Conservation (phyloP, 148 eudicot genomes). For the Dianthus caryophyllus region DNA sequence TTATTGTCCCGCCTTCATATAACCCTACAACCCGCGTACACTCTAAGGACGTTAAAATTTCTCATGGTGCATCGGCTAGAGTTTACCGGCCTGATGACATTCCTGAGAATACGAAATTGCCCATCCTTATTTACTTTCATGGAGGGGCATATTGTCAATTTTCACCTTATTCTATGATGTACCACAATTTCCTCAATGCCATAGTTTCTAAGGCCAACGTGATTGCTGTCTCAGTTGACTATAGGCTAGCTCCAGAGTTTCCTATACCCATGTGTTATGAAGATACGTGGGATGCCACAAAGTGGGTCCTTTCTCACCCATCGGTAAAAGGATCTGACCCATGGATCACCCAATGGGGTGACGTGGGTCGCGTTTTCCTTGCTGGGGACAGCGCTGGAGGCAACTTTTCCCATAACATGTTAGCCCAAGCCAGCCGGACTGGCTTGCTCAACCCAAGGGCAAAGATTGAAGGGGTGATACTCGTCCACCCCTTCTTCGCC, state of each 20-base stretch:
- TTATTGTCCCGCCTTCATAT: slow-evolving; percentile 20
- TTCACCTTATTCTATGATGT: slow-evolving; percentile 27
- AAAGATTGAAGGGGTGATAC: slow-evolving; percentile 5
- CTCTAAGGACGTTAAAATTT: slow-evolving; percentile 36
- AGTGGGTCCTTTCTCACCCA: slow-evolving; percentile 37
- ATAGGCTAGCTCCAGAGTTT: slow-evolving; percentile 44
- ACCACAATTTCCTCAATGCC: slow-evolving; percentile 29
- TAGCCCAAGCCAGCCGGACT: slow-evolving; percentile 14
- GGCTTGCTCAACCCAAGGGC: slow-evolving; percentile 4
- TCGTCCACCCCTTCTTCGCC: slow-evolving; percentile 39
- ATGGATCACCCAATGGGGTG: slow-evolving; percentile 32
- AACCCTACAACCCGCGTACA: slow-evolving; percentile 28
- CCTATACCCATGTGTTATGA: slow-evolving; percentile 38
- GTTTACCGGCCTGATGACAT: slow-evolving; percentile 21
- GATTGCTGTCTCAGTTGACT: slow-evolving; percentile 38
- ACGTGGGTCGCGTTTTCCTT: slow-evolving; percentile 30
- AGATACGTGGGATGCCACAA: slow-evolving; percentile 30
- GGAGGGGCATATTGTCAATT: slow-evolving; percentile 46
- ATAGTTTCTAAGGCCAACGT: slow-evolving; percentile 24
- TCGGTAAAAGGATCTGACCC: slow-evolving; percentile 25
- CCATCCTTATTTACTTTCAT: slow-evolving; percentile 38
- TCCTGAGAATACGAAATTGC: slow-evolving; percentile 18
- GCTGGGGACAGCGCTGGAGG: slow-evolving; percentile 64
- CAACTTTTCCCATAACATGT: slow-evolving; percentile 38
- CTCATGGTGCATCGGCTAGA: slow-evolving; percentile 28